Evolutionary conservation across 129 eudicot species (phyloP), one percentile per base, ranked within the genome.

Genomic region (Chrysanthemum makinoi): DNA sequence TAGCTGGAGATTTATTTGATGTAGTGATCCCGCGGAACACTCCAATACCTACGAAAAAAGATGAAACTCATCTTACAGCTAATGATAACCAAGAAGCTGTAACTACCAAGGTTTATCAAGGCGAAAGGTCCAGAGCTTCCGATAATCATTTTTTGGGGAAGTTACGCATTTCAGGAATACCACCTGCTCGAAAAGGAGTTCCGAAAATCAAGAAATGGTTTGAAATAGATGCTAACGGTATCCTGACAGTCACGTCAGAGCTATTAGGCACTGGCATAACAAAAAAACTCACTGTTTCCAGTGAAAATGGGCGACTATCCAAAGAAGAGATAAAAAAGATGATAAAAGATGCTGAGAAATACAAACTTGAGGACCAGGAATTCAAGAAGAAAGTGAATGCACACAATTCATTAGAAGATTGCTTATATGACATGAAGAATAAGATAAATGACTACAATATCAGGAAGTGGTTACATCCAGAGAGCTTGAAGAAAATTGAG

Each of bases 61-160:
- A 24, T 6, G 14, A 49, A 22, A 22, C 4, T 1, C 19, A 20
- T 24, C 0, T 0, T 5, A 18, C 70, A 39, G 0, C 0, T 46
- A 0, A 0, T 4, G 71, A 66, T 7, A 46, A 66, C 58, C 60
- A 66, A 15, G 2, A 17, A 18, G 0, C 5, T 1, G 22, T 3
- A 22, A 0, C 0, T 4, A 0, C 13, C 14, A 6, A 2, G 6
- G 60, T 68, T 13, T 68, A 71, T 58, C 67, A 57, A 19, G 66
- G 75, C 19, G 75, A 58, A 58, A 44, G 67, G 43, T 0, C 43
- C 3, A 56, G 39, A 33, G 2, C 57, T 20, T 44, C 26, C 1
- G 67, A 71, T 44, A 71, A 71, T 55, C 66, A 57, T 71, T 22
- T 68, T 2, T 50, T 51, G 72, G 72, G 48, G 47, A 3, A 24